Evolutionary conservation across 306 rosid species (phyloP).

Genomic region (Senna tora): DNA sequence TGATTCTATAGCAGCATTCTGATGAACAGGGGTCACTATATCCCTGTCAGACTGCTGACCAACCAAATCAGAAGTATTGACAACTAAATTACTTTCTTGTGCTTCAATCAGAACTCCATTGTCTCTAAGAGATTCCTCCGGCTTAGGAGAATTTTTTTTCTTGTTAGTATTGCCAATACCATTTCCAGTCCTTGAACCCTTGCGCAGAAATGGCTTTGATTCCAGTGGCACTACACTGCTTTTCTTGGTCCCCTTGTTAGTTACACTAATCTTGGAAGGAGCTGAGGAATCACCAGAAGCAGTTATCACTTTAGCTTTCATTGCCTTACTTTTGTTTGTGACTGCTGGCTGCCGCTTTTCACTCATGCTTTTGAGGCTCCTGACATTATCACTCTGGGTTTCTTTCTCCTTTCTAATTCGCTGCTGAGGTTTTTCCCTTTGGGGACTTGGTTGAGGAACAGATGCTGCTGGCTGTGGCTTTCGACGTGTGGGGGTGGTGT

Average conservation of each 20-base stretch:
- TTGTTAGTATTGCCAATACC: slow-evolving; percentile 58
- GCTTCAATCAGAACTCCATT: slow-evolving; percentile 51
- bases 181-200: slow-evolving; percentile 67
- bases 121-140: slow-evolving; percentile 52
- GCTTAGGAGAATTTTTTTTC: slow-evolving; percentile 58
- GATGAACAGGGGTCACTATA: slow-evolving; percentile 40
- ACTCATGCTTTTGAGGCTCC: slow-evolving; percentile 54
- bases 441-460: slow-evolving; percentile 53
- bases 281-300: slow-evolving; percentile 60
- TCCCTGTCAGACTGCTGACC: slow-evolving; percentile 61
- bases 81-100: slow-evolving; percentile 55
- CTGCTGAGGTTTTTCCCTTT: slow-evolving; percentile 59
- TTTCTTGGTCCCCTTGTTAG: slow-evolving; percentile 77
- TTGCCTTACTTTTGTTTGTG: slow-evolving; percentile 56
- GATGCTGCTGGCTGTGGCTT: slow-evolving; percentile 54
- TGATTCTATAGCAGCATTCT: slow-evolving; percentile 52
- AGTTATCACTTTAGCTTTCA: slow-evolving; percentile 54
- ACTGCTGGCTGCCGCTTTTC: slow-evolving; percentile 59
- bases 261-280: slow-evolving; percentile 56
- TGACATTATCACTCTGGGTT: slow-evolving; percentile 42
- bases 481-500: slow-evolving; percentile 62
- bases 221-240: slow-evolving; percentile 96
- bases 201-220: slow-evolving; percentile 84
- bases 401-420: slow-evolving; percentile 68
- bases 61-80: slow-evolving; percentile 55